phyloP scores from a whole-genome alignment of 225 moss, liverwort and hornwort genomes.

The Antitrichia curtipendula region DNA sequence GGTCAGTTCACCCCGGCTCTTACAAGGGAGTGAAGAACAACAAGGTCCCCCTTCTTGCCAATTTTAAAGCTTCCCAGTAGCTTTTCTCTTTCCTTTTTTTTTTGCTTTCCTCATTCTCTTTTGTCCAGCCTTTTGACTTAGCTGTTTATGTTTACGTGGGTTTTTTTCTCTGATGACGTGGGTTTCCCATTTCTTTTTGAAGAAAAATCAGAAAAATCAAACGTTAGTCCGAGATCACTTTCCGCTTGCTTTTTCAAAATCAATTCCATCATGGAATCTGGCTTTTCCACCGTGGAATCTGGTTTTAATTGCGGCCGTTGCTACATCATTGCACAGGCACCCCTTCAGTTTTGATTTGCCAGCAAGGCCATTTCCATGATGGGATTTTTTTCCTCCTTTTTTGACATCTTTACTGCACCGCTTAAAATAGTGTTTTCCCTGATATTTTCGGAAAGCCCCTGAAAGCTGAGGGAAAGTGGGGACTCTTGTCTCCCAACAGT shows the following conservation, averaged over 20 bases:
- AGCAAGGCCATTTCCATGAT: neutral
- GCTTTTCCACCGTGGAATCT: neutral
- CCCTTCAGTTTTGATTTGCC: neutral
- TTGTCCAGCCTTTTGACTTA: no score
- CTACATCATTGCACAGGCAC: neutral
- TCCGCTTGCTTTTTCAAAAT: neutral
- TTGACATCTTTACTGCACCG: neutral
- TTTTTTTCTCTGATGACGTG: no score
- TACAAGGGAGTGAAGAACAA: no score
- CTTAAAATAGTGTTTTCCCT: neutral
- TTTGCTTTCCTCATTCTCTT: no score
- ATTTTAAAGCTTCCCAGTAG: no score
- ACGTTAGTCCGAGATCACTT: neutral
- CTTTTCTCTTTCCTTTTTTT: no score
- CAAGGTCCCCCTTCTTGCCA: no score
- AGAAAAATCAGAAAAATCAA: no score
- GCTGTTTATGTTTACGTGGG: no score
- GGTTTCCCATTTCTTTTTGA: no score
- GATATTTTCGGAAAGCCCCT: neutral
- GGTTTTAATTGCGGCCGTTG: neutral
- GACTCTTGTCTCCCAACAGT: neutral
- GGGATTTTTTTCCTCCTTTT: neutral
- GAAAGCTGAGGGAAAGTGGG: neutral
- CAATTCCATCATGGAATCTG: no score
- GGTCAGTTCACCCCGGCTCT: no score